Percentiles rank a stretch among this genome's conserved stretches.
These are phyloP conservation scores for Glycine soja DNA, from an alignment of 306 rosid species.

Conservation along the genomic window DNA sequence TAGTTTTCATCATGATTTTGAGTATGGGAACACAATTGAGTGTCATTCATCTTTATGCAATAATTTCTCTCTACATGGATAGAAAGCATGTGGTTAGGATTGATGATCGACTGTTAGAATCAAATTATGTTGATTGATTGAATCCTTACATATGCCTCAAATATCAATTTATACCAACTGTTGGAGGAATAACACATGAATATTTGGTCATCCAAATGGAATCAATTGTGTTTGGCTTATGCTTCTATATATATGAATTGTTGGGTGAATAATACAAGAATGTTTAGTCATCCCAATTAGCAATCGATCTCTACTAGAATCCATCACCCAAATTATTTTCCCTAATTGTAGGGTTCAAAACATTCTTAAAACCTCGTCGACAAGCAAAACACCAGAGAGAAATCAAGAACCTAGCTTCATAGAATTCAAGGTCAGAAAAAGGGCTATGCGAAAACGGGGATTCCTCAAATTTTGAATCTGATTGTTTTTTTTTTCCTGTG, in stretches of 20 bases:
- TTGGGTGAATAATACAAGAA: not conserved
- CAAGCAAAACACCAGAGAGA: not conserved
- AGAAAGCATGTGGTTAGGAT: no score
- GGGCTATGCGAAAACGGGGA: not conserved
- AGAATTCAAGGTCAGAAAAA: not conserved
- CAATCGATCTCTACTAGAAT: not conserved
- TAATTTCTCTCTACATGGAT: no score
- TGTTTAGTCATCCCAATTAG: not conserved
- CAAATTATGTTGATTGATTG: no score
- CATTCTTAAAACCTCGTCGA: not conserved
- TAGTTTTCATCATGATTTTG: no score
- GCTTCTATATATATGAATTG: not conserved
- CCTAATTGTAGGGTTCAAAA: not conserved
- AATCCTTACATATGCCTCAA: no score
- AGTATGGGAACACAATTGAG: no score
- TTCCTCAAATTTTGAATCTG: slow-evolving; percentile 16
- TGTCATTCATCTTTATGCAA: no score
- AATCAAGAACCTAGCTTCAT: no score
- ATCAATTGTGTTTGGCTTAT: not conserved
- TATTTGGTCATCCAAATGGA: not conserved
- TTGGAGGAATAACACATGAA: not conserved
- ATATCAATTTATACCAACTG: slow-evolving; percentile 6
- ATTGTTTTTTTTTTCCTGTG: not conserved
- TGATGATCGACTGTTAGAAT: no score
- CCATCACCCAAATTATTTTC: not conserved